Conservation (phyloP, 352 stramenopile genomes). For the Phytophthora citricola region DNA sequence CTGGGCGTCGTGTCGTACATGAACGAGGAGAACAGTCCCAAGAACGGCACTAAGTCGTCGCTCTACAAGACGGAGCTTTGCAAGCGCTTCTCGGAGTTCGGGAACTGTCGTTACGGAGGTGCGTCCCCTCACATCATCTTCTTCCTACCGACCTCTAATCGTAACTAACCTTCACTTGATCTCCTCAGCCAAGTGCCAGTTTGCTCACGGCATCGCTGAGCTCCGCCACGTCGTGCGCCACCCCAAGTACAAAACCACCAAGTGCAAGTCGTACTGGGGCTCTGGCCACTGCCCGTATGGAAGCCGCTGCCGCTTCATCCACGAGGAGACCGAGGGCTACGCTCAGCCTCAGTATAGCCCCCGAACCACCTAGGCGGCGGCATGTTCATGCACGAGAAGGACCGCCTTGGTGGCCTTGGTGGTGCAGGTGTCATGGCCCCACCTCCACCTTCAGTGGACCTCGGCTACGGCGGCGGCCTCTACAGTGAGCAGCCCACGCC, state of each 20-base stretch:
- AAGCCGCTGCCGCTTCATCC: constrained; percentile 88
- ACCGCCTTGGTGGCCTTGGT: constrained; percentile 32
- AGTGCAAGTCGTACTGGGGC: constrained; percentile 93
- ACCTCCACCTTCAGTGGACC: constrained; percentile 38
- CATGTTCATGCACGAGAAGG: constrained; percentile 75
- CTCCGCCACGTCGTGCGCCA: constrained; percentile 86
- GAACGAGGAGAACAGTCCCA: constrained; percentile 84
- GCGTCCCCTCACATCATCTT: not conserved
- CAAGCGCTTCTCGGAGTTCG: constrained; percentile 89
- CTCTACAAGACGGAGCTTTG: constrained; percentile 91
- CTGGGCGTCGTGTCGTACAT: constrained; percentile 50
- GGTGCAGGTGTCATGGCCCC: constrained; percentile 39
- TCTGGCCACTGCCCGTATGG: constrained; percentile 90
- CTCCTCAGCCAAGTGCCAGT: constrained; percentile 87
- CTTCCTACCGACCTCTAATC: not conserved
- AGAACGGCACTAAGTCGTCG: constrained; percentile 87
- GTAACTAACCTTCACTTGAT: constrained; percentile 8
- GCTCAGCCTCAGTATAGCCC: constrained; percentile 58
- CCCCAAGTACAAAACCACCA: constrained; percentile 93
- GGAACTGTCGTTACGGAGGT: constrained; percentile 89
- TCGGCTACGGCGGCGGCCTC: constrained; percentile 36
- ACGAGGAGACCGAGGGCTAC: constrained; percentile 80
- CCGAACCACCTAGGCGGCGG: constrained; percentile 39
- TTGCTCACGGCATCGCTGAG: constrained; percentile 83
- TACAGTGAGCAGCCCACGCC: constrained; percentile 44